These are phyloP conservation scores for Leucaena leucocephala DNA, from an alignment of 306 rosid species.

Conservation along the genomic window DNA sequence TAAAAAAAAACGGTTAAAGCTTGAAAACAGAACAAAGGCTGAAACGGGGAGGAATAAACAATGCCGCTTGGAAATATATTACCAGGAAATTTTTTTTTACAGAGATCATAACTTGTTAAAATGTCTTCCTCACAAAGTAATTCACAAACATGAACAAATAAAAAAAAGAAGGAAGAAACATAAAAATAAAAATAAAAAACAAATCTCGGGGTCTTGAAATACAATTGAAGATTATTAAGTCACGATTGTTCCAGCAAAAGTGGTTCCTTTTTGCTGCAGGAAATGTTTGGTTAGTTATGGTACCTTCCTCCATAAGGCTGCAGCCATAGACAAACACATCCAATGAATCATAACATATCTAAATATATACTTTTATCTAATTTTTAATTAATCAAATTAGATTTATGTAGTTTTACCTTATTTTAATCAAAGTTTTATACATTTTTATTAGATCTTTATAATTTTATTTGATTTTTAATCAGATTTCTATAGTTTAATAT, in stretches of 20 bases:
- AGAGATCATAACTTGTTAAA: conserved; percentile 17
- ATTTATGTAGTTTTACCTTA: too few relatives aligned
- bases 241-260: conserved; percentile 16
- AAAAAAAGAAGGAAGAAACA: neutral
- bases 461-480: too few relatives aligned
- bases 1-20: neutral
- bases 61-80: neutral
- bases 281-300: conserved; percentile 35
- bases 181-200: neutral
- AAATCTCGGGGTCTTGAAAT: conserved; percentile 37
- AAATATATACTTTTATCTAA: too few relatives aligned
- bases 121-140: conserved; percentile 34
- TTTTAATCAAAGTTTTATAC: too few relatives aligned
- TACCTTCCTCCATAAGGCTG: conserved; percentile 71
- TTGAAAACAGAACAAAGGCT: too few relatives aligned
- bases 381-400: too few relatives aligned
- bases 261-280: neutral
- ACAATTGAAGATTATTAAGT: conserved; percentile 19
- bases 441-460: too few relatives aligned
- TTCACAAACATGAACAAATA: conserved; percentile 24
- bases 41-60: too few relatives aligned
- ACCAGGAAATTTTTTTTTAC: conserved; percentile 33
- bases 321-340: conserved; percentile 37
- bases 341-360: neutral
- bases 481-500: too few relatives aligned